A percentile compares a stretch with the other conserved stretches of the same genome.
Evolutionary conservation across 352 stramenopile species (phyloP).

Genomic region (Pythium myriotylum): DNA sequence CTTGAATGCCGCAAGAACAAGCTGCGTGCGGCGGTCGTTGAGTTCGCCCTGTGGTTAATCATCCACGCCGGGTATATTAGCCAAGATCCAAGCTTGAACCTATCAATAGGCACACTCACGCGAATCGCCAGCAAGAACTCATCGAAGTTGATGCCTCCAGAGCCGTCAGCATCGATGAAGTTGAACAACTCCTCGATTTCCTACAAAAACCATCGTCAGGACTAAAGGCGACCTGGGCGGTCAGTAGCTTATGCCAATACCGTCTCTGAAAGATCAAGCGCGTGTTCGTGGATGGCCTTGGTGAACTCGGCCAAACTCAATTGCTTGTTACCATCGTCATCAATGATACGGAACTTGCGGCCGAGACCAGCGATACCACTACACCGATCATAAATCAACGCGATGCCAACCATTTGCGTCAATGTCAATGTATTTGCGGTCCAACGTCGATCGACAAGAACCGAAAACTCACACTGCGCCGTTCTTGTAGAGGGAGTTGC

Average conservation of each 20-base stretch:
- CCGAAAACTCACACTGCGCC: constrained; percentile 54
- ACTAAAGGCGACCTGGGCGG: too few relatives aligned
- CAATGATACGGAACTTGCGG: constrained; percentile 89
- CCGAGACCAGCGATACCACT: constrained; percentile 74
- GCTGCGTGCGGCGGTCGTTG: constrained; percentile 69
- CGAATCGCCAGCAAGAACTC: constrained; percentile 82
- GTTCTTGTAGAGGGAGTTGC: constrained; percentile 77
- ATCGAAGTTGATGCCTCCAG: constrained; percentile 81
- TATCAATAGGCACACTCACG: constrained; percentile 15
- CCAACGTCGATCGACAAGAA: background rate
- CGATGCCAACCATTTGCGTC: constrained; percentile 2
- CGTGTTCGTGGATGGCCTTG: constrained; percentile 76
- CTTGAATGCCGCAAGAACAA: constrained; percentile 82
- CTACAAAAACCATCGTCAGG: constrained; percentile 17
- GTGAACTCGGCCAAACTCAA: constrained; percentile 75
- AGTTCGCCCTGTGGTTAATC: constrained; percentile 42
- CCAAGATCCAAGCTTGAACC: background rate
- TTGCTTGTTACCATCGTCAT: constrained; percentile 84
- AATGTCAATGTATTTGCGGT: constrained; percentile 24
- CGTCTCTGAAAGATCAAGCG: constrained; percentile 49
- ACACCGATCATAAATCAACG: constrained; percentile 8
- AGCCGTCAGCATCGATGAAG: constrained; percentile 85
- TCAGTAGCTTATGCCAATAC: constrained; percentile 15
- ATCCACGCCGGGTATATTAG: background rate
- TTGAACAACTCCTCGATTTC: constrained; percentile 77